Base-by-base conservation (phyloP, 2,329 filamentous ascomycete species). In the Aspergillus sp. region DNA sequence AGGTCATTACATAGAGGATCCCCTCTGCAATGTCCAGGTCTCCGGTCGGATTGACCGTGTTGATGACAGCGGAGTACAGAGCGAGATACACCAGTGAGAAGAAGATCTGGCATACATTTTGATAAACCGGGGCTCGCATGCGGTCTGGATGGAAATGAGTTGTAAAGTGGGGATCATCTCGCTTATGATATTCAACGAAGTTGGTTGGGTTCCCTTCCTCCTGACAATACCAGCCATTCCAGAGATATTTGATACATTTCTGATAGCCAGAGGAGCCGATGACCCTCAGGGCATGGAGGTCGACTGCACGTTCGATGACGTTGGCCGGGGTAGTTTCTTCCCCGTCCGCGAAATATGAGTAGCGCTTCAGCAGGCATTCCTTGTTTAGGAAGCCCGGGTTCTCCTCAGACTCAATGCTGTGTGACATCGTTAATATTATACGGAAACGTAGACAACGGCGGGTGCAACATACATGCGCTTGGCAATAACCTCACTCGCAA, bases 171-270 rank as follows among this genome's bases (percentile, higher is more conserved):
- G 82, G 83, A 64, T 90, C 87, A 50, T 85, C 88, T 64, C 89
- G 89, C 50, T 88, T 77, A 57, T 84, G 82, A 74, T 94, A 98
- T 62, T 90, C 85, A 46, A 96, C 79, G 64, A 98, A 98, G 45
- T 83, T 83, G n/a, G 84, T 83, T 0, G 91, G 86, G 58, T 97
- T 90, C 44, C 90, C 79, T 59, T 96, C 90, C 56, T 96, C 89
- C 66, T 98, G 93, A n/a, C 95, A 84, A 7, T 97, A 76, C 93
- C 93, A 98, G 19, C 93, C 93, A 52, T 83, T 82, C 93, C 93
- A 98, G 7, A 98, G 82, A 63, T 94, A 89, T 53, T 79, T 82
- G 60, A 97, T 89, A 64, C 91, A 97, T 71, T 94, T 95, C 60
- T 97, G 93, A 67, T 97, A 98, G 22, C 93, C 91, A 0, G 88